Evolutionary conservation across 768 basidiomycete genomes (phyloP), one percentile per base, ranked within the genome.

Genomic region (Tephrocybe sp.): DNA sequence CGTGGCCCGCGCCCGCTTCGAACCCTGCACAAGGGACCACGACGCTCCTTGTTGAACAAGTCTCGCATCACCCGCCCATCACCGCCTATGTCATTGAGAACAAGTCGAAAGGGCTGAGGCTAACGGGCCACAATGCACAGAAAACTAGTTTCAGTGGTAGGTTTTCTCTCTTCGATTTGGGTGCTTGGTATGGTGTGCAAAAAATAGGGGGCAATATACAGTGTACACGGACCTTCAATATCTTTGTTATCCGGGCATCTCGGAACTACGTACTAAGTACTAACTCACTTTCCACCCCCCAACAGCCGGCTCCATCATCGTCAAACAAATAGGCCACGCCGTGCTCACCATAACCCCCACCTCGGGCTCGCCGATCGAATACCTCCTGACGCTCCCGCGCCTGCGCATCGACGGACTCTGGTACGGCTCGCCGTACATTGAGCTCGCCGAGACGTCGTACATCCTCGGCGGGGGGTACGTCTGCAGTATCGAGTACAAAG

Each of bases 241-340:
- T 26, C 3, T 26, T 3, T 26, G 26, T 26, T 26, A 26, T 7
- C 26, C 26, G 26, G 26, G 26, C 26, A 26, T 26, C 26, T 26
- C 26, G 26, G 4, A 26, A 26, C 7, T 7, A 36, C 17, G 4
- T 11, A 14, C 35, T 14, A 36, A 11, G 17, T 16, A 35, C 39
- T 14, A 22, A 30, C 32, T 35, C 31, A 17, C 33, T n/a, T 36
- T 45, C 13, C 17, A 26, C 39, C 16, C 22, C 10, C 3, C 14
- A 19, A 5, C 17, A 84, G 83, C 74, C 54, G 85, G 85, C 16
- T 81, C 82, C 44, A 86, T 89, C 56, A 84, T 83, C 68, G 96
- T 99, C 47, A 93, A 90, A 69, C 96, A 99, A 68, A 88, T 96
- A 58, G 96, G 96, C 0, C 96, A 98, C 62, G 96, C 94, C 0